Percentiles rank a stretch among this genome's conserved stretches.
Evolutionary conservation across 2,329 filamentous ascomycete genomes (phyloP).

Genomic region (Claviceps pazoutovae): DNA sequence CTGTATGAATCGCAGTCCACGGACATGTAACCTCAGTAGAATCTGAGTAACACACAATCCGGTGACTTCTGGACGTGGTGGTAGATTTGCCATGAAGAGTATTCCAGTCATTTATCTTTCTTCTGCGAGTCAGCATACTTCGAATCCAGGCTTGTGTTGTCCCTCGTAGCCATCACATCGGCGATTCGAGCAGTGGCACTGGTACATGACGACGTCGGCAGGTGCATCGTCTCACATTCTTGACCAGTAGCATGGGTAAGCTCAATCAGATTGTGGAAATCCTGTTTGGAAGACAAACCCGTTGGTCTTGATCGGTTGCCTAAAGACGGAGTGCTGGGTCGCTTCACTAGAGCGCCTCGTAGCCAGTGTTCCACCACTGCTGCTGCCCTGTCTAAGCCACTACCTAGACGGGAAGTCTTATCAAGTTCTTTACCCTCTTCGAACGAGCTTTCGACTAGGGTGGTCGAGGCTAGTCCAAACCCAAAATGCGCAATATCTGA

Average conservation of each 20-base stretch:
- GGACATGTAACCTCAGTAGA: neutral
- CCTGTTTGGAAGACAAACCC: conserved; percentile 9
- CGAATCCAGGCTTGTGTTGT: conserved; percentile 18
- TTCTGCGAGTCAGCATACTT: conserved; percentile 12
- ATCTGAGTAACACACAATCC: neutral
- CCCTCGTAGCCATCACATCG: conserved; percentile 23
- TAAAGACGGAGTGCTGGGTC: conserved; percentile 36
- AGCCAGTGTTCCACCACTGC: conserved; percentile 85
- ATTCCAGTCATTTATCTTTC: conserved; percentile 25
- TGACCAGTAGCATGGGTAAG: conserved; percentile 48
- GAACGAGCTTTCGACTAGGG: conserved; percentile 38
- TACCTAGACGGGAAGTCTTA: conserved; percentile 31
- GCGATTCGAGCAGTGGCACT: conserved; percentile 22
- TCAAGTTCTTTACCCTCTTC: conserved; percentile 31
- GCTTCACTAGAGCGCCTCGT: conserved; percentile 60
- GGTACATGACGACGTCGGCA: conserved; percentile 19
- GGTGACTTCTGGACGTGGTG: neutral
- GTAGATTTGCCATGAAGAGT: neutral
- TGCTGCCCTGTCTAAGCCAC: conserved; percentile 65
- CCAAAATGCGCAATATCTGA: conserved; percentile 46
- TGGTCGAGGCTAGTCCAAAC: conserved; percentile 27
- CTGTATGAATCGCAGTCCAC: neutral
- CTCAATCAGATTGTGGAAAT: conserved; percentile 55
- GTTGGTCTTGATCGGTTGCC: conserved; percentile 23
- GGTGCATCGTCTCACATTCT: conserved; percentile 26